Evolutionary conservation across 2,329 filamentous ascomycete species (phyloP).

Genomic region (Celoporthe dispersa): DNA sequence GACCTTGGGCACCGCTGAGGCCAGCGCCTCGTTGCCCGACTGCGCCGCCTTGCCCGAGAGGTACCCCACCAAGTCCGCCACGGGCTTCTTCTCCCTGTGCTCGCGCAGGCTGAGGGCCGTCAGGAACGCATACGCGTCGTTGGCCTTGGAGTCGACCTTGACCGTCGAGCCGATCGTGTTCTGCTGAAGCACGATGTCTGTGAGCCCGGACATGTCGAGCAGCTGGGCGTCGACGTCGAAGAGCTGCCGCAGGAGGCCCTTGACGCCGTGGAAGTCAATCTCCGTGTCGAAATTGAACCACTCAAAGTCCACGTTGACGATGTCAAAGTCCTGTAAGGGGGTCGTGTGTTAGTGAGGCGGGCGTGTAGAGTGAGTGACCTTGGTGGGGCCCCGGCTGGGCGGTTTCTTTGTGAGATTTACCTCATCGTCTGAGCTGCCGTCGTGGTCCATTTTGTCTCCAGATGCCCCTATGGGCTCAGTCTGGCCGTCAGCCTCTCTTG

Average conservation of each 20-base stretch:
- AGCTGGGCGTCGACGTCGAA: slow-evolving; percentile 86
- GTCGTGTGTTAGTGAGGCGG: slow-evolving; percentile 30
- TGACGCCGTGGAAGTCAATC: slow-evolving; percentile 93
- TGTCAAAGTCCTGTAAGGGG: slow-evolving; percentile 74
- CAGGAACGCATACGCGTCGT: slow-evolving; percentile 89
- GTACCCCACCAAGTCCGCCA: slow-evolving; percentile 75
- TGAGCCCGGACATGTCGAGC: slow-evolving; percentile 84
- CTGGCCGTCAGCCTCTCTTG: slow-evolving; percentile 42
- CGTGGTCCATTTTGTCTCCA: slow-evolving; percentile 45
- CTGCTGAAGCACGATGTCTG: slow-evolving; percentile 86
- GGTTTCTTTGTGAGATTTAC: slow-evolving; percentile 38
- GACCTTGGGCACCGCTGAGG: slow-evolving; percentile 63
- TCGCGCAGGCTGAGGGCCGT: slow-evolving; percentile 83
- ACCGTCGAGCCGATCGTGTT: slow-evolving; percentile 89
- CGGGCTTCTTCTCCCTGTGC: slow-evolving; percentile 74
- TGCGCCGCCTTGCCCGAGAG: slow-evolving; percentile 62
- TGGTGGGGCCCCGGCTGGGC: slow-evolving; percentile 17
- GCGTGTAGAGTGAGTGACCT: neutral
- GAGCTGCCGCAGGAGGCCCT: slow-evolving; percentile 86
- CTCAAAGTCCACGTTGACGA: slow-evolving; percentile 96
- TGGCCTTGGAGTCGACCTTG: slow-evolving; percentile 94
- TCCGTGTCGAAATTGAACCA: slow-evolving; percentile 95
- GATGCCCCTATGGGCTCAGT: slow-evolving; percentile 33
- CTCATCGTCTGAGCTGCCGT: slow-evolving; percentile 57
- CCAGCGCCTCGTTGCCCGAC: slow-evolving; percentile 54